A percentile compares a stretch with the other conserved stretches of the same genome.
Conservation (phyloP, 2,329 filamentous ascomycete species). For the Cyclaneusma minus region DNA sequence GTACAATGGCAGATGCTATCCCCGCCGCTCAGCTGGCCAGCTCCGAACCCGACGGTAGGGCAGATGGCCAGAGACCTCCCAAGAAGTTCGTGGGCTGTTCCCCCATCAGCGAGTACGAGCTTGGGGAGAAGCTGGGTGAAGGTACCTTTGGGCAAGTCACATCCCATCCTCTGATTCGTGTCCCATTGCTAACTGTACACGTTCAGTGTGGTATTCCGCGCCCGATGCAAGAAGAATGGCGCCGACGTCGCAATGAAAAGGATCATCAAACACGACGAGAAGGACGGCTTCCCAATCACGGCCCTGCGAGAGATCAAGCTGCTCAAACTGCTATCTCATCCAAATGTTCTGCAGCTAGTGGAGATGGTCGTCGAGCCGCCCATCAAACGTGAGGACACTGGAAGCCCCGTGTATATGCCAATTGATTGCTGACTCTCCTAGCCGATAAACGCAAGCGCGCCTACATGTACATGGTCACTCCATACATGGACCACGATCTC, state of each 20-base stretch:
- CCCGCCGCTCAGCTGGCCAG: no score
- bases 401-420: no score
- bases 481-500: slow-evolving; percentile 99
- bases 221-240: slow-evolving; percentile 59
- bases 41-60: no score
- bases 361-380: slow-evolving; percentile 90
- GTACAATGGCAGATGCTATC: no score
- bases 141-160: slow-evolving; percentile 72
- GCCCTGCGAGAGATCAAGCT: slow-evolving; percentile 95
- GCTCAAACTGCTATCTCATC: slow-evolving; percentile 84
- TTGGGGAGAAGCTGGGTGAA: slow-evolving; percentile 75
- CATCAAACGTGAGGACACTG: no score
- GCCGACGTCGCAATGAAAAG: slow-evolving; percentile 83
- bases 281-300: slow-evolving; percentile 98
- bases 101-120: slow-evolving; percentile 63
- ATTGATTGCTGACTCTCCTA: slow-evolving; percentile 20
- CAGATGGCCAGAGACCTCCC: no score
- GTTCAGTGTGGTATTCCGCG: slow-evolving; percentile 74
- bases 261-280: slow-evolving; percentile 99
- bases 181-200: slow-evolving; percentile 6
- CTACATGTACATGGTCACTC: slow-evolving; percentile 96
- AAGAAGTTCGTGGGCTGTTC: slow-evolving; percentile 69
- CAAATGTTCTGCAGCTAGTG: slow-evolving; percentile 72
- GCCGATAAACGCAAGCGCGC: slow-evolving; percentile 66
- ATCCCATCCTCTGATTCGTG: background rate